Base-by-base conservation (phyloP, 192 early-diverging fungal species). In the Coemansia sp. region DNA sequence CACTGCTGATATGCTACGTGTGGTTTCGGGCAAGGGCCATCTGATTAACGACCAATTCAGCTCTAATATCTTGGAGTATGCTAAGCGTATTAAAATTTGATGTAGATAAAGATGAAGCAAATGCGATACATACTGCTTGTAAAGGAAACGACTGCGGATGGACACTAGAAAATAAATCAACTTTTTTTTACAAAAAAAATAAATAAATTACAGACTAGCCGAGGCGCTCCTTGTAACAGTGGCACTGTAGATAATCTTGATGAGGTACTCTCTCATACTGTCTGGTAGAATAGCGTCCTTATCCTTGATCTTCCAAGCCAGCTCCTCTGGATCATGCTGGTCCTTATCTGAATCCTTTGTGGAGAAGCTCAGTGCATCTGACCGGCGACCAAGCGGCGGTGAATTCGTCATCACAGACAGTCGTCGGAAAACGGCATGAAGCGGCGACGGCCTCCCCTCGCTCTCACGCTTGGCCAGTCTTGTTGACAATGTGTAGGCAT, bases 1-100 rank as follows among this genome's bases (percentile, higher is more conserved):
- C 51, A 88, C 85, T 8, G 80, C 70, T 25, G 85, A 87, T 48
- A 74, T 88, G 27, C 64, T 88, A 50, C 74, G 82, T 25, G 66
- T 87, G 5, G 87, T 84, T 4, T 66, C 84, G 4, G 83, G 82
- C 10, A 67, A 69, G 7, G 78, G 82, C 12, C 75, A 68, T 38
- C 25, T 49, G 47, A 49, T 78, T 8, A 34, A 76, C 24, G 71
- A 77, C 27, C 72, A 63, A 16, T 69, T 87, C 50, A 58, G 54
- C 24, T 83, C 83, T 4, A 59, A 83, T 21, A 82, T 85, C 9
- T 57, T 59, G 34, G 64, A 78, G 34, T 79, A 84, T n/a, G 65
- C 73, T 16, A 58, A 69, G 16, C 58, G 68, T 19, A 60, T 83
- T 18, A 49, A 63, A 21, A 70, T 81, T 14, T 65, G 64, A 1